Evolutionary conservation across 805 yeast species (phyloP).

Genomic region (Yarrowia alimentaria): DNA sequence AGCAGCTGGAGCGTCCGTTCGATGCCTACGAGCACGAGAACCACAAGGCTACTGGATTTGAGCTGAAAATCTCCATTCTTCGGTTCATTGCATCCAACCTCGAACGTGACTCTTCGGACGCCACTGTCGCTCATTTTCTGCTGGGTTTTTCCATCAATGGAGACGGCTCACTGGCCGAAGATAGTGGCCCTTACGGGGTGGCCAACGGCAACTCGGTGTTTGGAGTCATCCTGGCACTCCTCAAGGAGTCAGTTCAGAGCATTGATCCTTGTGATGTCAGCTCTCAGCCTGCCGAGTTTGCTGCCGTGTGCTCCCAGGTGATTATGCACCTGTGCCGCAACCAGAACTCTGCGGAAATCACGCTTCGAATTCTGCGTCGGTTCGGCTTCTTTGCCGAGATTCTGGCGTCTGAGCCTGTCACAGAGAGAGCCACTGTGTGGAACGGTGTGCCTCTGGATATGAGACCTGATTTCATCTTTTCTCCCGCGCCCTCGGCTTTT

Average conservation of each 20-base stretch:
- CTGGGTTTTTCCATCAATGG: constrained; percentile 66
- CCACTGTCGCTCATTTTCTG: constrained; percentile 68
- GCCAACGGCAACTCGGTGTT: constrained; percentile 56
- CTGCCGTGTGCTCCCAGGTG: constrained; percentile 58
- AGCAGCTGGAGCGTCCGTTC: constrained; percentile 54
- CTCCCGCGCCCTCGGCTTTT: constrained; percentile 43
- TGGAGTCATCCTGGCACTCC: constrained; percentile 49
- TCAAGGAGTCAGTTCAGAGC: constrained; percentile 49
- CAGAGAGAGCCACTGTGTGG: constrained; percentile 59
- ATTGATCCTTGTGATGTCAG: constrained; percentile 45
- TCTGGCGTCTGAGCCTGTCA: constrained; percentile 52
- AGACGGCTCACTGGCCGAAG: constrained; percentile 51
- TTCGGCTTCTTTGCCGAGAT: constrained; percentile 52
- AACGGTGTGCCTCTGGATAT: constrained; percentile 44
- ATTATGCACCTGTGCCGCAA: constrained; percentile 61
- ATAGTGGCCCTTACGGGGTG: constrained; percentile 50
- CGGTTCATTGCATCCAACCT: constrained; percentile 56
- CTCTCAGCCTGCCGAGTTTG: constrained; percentile 57
- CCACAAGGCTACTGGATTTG: constrained; percentile 38
- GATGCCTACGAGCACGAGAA: constrained; percentile 36
- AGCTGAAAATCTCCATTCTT: constrained; percentile 57
- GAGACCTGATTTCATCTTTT: constrained; percentile 45
- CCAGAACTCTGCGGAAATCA: constrained; percentile 50
- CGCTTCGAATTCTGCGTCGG: constrained; percentile 55
- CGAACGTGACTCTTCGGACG: constrained; percentile 42